Evolutionary conservation across 495 filamentous ascomycete species (phyloP).

Genomic region (Aspergillus bridgeri): DNA sequence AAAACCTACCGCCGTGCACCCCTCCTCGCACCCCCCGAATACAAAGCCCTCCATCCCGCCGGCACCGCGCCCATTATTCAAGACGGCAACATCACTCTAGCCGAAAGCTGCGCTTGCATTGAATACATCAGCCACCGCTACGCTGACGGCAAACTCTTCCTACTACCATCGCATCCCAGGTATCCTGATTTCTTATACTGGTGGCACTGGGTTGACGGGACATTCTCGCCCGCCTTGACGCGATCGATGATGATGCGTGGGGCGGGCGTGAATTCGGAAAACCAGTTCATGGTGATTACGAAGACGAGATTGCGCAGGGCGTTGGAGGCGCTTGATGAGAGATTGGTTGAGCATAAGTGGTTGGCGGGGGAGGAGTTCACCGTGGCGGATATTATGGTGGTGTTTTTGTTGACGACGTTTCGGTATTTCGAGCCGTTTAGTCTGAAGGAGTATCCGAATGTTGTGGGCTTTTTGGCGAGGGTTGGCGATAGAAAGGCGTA

Average conservation of each 20-base stretch:
- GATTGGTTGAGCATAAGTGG: slow-evolving; percentile 40
- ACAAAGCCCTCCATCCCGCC: slow-evolving; percentile 43
- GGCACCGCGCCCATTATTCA: slow-evolving; percentile 51
- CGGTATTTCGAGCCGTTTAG: slow-evolving; percentile 40
- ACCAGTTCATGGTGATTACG: slow-evolving; percentile 8
- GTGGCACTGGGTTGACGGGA: slow-evolving; percentile 55
- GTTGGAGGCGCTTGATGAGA: slow-evolving; percentile 35
- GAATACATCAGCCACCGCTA: slow-evolving; percentile 53
- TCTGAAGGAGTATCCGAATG: slow-evolving; percentile 37
- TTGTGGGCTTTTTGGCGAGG: slow-evolving; percentile 46
- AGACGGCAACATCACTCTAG: slow-evolving; percentile 45
- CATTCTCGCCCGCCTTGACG: slow-evolving; percentile 36
- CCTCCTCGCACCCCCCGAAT: slow-evolving; percentile 45
- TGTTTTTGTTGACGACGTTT: slow-evolving; percentile 51
- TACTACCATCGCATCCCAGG: slow-evolving; percentile 32
- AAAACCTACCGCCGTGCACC: slow-evolving; percentile 46
- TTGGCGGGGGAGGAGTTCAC: slow-evolving; percentile 57
- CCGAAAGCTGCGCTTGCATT: slow-evolving; percentile 48
- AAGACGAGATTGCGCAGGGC: slow-evolving; percentile 20
- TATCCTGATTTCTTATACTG: slow-evolving; percentile 57
- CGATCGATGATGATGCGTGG: slow-evolving; percentile 12
- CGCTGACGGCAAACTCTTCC: slow-evolving; percentile 37
- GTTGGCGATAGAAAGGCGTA: slow-evolving; percentile 40
- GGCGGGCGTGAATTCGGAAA: slow-evolving; percentile 1
- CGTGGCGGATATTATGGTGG: slow-evolving; percentile 56